A percentile compares a stretch with the other conserved stretches of the same genome.
Evolutionary conservation across 805 yeast species (phyloP).

Genomic region (Yamadazyma akitaensis): DNA sequence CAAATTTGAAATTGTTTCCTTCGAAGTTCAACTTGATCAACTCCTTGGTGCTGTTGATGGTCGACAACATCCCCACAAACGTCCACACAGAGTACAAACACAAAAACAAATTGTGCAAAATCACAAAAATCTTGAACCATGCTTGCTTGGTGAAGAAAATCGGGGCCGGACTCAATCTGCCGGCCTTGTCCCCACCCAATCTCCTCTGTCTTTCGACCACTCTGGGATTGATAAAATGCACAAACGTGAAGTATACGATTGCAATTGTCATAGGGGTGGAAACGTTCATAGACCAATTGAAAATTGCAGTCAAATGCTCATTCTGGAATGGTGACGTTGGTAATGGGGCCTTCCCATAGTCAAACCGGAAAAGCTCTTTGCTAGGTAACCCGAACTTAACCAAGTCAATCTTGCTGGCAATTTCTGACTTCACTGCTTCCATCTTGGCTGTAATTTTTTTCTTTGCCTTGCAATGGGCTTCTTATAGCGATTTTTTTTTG

Average conservation of each 20-base stretch:
- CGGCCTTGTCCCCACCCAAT: constrained; percentile 19
- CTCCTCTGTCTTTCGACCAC: constrained; percentile 44
- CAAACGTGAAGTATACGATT: constrained; percentile 52
- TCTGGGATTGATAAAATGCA: constrained; percentile 51
- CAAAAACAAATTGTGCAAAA: constrained; percentile 57
- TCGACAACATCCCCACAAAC: constrained; percentile 57
- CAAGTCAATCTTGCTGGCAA: constrained; percentile 11
- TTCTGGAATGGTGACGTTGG: constrained; percentile 35
- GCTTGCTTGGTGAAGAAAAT: constrained; percentile 41
- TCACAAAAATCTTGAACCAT: constrained; percentile 51
- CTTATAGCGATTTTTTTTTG: constrained; percentile 1
- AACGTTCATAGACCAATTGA: constrained; percentile 44
- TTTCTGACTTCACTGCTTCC: constrained; percentile 9
- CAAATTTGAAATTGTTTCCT: constrained; percentile 17
- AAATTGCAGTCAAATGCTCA: constrained; percentile 30
- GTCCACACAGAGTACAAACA: constrained; percentile 73
- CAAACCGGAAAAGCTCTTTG: constrained; percentile 27
- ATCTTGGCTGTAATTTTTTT: neutral
- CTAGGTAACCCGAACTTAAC: constrained; percentile 36
- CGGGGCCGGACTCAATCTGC: constrained; percentile 53
- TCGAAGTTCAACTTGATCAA: constrained; percentile 16
- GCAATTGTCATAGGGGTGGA: constrained; percentile 58
- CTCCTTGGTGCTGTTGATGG: constrained; percentile 43
- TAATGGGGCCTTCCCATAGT: constrained; percentile 26
- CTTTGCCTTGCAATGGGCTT: neutral